Evolutionary conservation across 228 moss, liverwort and hornwort species (phyloP).

Genomic region (Sphagnum fallax): DNA sequence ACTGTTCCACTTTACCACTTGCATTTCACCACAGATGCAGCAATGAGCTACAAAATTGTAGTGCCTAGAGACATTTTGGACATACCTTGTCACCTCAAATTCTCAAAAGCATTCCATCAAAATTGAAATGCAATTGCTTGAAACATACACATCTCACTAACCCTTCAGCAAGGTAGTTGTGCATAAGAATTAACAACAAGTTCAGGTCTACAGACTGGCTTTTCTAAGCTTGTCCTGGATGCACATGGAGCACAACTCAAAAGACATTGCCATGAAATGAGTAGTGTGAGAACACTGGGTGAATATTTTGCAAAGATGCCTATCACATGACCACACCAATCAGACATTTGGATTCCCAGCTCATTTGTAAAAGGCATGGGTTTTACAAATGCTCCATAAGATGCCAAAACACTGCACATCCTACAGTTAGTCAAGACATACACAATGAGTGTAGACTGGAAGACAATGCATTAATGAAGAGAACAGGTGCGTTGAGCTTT

Average conservation of each 20-base stretch:
- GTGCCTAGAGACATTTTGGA: slow-evolving; percentile 35
- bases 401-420: slow-evolving; percentile 57
- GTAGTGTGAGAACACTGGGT: too few relatives aligned
- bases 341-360: slow-evolving; percentile 85
- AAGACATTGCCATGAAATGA: slow-evolving; percentile 76
- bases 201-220: slow-evolving; percentile 34
- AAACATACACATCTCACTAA: too few relatives aligned
- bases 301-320: too few relatives aligned
- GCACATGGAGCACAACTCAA: slow-evolving; percentile 81
- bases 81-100: too few relatives aligned
- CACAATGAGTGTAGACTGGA: too few relatives aligned
- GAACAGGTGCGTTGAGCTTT: too few relatives aligned
- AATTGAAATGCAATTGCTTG: too few relatives aligned
- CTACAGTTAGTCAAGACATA: too few relatives aligned
- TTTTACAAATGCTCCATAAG: slow-evolving; percentile 78
- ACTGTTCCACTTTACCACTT: slow-evolving; percentile 63
- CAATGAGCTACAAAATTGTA: slow-evolving; percentile 75
- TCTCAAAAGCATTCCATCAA: too few relatives aligned
- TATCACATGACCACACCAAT: slow-evolving; percentile 18
- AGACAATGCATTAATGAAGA: too few relatives aligned
- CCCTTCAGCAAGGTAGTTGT: too few relatives aligned
- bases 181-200: too few relatives aligned
- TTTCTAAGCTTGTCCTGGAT: slow-evolving; percentile 46
- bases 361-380: slow-evolving; percentile 81
- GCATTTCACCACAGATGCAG: slow-evolving; percentile 60